These are phyloP conservation scores for Aspergillus leporis DNA, from an alignment of 495 filamentous ascomycete species.

Conservation along the genomic window DNA sequence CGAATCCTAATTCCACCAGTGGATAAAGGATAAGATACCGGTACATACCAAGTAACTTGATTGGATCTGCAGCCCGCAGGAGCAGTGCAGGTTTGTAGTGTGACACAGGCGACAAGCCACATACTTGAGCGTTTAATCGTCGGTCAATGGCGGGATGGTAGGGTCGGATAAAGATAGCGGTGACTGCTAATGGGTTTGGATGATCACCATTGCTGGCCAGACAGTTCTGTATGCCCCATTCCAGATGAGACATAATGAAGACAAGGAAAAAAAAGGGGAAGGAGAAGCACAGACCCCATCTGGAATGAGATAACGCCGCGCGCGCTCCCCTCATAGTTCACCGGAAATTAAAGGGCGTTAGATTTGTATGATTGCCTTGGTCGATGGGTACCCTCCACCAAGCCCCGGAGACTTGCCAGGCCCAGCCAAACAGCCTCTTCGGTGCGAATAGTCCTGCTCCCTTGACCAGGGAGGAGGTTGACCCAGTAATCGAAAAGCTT, in stretches of 20 bases:
- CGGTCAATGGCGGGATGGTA: neutral
- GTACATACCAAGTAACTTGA: neutral
- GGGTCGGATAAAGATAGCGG: neutral
- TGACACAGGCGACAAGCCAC: neutral
- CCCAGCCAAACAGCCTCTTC: constrained; percentile 77
- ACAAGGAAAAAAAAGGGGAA: neutral
- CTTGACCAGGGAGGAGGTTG: constrained; percentile 71
- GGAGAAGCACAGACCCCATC: neutral
- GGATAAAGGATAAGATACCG: neutral
- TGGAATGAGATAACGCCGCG: neutral
- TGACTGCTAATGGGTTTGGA: no score
- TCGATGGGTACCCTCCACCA: constrained; percentile 32
- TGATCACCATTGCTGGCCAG: neutral
- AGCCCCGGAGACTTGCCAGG: constrained; percentile 56
- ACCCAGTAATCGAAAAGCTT: constrained; percentile 79
- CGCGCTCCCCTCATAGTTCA: neutral
- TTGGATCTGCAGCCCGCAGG: neutral
- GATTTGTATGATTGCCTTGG: constrained; percentile 6
- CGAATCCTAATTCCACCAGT: neutral
- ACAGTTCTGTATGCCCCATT: neutral
- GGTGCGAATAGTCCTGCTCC: constrained; percentile 73
- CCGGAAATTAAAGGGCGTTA: neutral
- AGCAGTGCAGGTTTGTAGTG: neutral
- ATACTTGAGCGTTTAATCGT: neutral
- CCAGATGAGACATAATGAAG: neutral